These are phyloP conservation scores for Meripilus lineatus DNA, from an alignment of 1,284 basidiomycete species.

Conservation along the genomic window DNA sequence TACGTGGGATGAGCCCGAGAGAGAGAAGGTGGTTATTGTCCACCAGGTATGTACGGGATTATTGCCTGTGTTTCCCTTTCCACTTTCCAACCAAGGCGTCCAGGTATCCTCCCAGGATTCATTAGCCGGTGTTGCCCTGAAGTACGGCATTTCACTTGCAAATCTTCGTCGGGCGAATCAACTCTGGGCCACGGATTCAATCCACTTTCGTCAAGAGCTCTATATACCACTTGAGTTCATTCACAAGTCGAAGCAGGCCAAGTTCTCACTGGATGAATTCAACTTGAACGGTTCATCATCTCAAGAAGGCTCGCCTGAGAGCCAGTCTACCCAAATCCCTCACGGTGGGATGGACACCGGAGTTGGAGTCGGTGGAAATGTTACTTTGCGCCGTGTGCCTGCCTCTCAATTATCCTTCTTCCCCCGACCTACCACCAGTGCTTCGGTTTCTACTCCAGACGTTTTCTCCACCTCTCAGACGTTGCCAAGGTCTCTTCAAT, in stretches of 20 bases:
- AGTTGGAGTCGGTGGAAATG: background rate
- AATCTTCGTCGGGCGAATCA: slow-evolving; percentile 86
- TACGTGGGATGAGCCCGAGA: slow-evolving; percentile 7
- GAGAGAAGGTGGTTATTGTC: slow-evolving; percentile 44
- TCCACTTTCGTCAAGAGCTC: slow-evolving; percentile 79
- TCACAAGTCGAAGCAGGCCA: slow-evolving; percentile 26
- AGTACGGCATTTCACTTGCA: slow-evolving; percentile 79
- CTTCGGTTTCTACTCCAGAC: slow-evolving; percentile 4
- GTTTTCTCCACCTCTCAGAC: slow-evolving; percentile 1
- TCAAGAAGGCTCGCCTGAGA: background rate
- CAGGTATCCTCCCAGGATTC: slow-evolving; percentile 75
- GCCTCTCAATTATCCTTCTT: slow-evolving; percentile 27
- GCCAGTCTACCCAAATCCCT: background rate
- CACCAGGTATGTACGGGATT: slow-evolving; percentile 40
- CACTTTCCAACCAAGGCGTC: background rate
- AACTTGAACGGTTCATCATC: background rate
- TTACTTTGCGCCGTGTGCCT: slow-evolving; percentile 25
- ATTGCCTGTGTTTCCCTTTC: background rate
- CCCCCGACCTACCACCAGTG: slow-evolving; percentile 21
- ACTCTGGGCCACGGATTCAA: slow-evolving; percentile 85
- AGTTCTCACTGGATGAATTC: slow-evolving; percentile 10
- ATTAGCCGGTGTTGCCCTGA: slow-evolving; percentile 78
- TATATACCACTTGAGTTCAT: slow-evolving; percentile 65
- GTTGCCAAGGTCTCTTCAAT: slow-evolving; percentile 5
- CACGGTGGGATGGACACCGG: too few relatives aligned